A percentile compares a stretch with the other conserved stretches of the same genome.
phyloP scores from a whole-genome alignment of 2,329 filamentous ascomycete genomes.

The Fusarium sp. region DNA sequence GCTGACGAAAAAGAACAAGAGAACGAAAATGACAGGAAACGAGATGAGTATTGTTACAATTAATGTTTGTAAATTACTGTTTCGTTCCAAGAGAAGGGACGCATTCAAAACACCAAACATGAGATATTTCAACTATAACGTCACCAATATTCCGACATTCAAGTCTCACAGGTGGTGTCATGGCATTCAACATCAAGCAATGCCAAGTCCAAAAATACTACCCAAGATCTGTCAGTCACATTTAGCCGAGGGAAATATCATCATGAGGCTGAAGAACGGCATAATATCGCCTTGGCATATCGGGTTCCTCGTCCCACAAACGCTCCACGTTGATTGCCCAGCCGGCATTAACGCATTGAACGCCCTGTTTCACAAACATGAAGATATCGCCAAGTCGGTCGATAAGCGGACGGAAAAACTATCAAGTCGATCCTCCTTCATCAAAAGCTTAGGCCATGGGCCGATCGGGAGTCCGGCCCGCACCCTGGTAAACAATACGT shows the following conservation, averaged over 20 bases:
- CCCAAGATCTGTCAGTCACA: not conserved
- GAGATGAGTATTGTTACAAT: not conserved
- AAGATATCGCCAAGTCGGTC: slow-evolving; percentile 11
- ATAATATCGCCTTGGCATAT: slow-evolving; percentile 12
- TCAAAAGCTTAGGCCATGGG: slow-evolving; percentile 27
- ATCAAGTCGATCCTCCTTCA: slow-evolving; percentile 31
- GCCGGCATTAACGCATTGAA: slow-evolving; percentile 11
- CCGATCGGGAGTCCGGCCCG: slow-evolving; percentile 19
- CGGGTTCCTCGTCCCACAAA: slow-evolving; percentile 6
- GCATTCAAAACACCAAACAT: not conserved
- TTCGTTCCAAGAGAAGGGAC: not conserved
- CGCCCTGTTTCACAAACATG: slow-evolving; percentile 19
- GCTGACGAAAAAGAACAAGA: not conserved
- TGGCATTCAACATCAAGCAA: not conserved
- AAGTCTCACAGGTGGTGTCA: not conserved
- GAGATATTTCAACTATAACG: not conserved
- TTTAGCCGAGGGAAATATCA: not conserved
- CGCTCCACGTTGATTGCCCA: not conserved
- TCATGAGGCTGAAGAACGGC: not conserved
- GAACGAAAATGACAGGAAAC: not conserved
- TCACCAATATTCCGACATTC: not conserved
- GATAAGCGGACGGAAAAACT: slow-evolving; percentile 41
- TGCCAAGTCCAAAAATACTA: not conserved
- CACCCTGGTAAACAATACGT: slow-evolving; percentile 10
- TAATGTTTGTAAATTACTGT: not conserved